Base-by-base conservation (phyloP, 1,139 yeast genomes). In the Debaryomycetaceae sp. region DNA sequence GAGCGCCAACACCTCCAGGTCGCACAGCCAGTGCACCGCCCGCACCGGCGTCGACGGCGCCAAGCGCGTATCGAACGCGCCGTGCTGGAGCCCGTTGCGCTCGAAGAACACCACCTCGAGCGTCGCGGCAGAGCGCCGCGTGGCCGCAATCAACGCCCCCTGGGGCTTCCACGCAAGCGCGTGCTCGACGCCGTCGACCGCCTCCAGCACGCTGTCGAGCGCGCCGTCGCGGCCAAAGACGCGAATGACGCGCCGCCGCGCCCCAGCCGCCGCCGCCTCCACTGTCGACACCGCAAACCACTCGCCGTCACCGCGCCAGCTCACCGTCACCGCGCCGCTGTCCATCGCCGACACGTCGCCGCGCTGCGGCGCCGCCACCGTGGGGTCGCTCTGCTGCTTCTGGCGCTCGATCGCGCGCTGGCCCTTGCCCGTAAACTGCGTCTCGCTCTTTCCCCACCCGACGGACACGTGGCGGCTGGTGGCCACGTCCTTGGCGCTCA, bases 371-470 rank as follows among this genome's bases (percentile, higher is more conserved):
- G 71, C 74, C 25, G 78, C 74, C 55, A 91, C 83, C 0, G 98
- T 93, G n/a, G 98, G 98, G 55, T 93, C 98, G 7, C 18, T 5
- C 6, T 21, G 14, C 35, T 60, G 30, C 15, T 42, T 54, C 45
- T 77, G 83, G 55, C 89, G 70, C 54, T 83, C 91, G 40, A 73
- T 48, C n/a, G 85, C 89, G 46, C 80, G 79, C 25, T 86, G 91
- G 37, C 98, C 98, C 46, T 75, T 80, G 30, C 99, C 99, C 55
- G 84, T 81, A 55, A 93, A 93, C 57, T 93, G 99, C 0, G 99
- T 93, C 55, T 91, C 98, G 41, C 83, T 80, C 44, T 83, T 84
- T 48, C 99, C 99, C 99, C 99, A 93, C 13, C 99, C 99, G 23
- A 91, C 96, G 14, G 94, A 82, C 20, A 93, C 96, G 49, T 91